These are phyloP conservation scores for Datura wrightii DNA, from an alignment of 257 asterid species.

Conservation along the genomic window DNA sequence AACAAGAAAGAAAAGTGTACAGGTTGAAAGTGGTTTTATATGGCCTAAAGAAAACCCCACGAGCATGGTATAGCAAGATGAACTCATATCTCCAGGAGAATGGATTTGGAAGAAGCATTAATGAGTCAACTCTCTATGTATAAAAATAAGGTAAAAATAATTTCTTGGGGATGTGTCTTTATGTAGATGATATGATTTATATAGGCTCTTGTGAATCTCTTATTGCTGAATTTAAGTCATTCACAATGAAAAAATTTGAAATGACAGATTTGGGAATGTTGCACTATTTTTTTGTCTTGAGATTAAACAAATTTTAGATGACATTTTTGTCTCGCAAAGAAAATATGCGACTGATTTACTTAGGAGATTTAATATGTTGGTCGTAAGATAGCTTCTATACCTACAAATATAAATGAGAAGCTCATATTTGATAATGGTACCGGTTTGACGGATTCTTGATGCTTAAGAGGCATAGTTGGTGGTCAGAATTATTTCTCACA, in stretches of 20 bases:
- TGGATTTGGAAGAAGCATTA: constrained; percentile 3
- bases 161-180: neutral
- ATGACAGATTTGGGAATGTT: no score
- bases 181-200: no score
- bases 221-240: no score
- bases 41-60: no score
- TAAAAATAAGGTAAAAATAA: neutral
- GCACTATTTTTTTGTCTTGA: no score
- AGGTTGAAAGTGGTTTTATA: no score
- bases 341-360: no score
- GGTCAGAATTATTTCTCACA: constrained; percentile 20
- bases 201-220: no score
- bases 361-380: no score
- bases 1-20: neutral
- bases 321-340: no score
- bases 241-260: no score
- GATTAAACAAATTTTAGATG: no score
- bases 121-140: constrained; percentile 23
- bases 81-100: neutral
- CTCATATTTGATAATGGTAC: neutral
- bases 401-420: constrained; percentile 16
- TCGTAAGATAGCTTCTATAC: neutral
- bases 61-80: neutral
- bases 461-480: constrained; percentile 24
- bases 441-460: neutral